Base-by-base conservation (phyloP, 163 green algal species). In the Scenedesmus sp. region DNA sequence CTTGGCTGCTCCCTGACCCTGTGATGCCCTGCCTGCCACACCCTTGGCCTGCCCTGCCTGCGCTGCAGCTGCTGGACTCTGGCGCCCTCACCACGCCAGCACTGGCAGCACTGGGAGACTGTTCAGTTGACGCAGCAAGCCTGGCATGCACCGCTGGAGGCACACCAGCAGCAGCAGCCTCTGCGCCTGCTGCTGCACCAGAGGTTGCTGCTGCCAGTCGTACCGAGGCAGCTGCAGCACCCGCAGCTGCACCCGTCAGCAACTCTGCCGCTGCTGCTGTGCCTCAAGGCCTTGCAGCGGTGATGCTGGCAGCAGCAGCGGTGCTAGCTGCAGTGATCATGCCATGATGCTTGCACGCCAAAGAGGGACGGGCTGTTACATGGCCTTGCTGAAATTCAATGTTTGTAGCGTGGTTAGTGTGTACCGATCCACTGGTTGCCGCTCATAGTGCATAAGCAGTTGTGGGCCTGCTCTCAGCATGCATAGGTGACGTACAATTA, bases 71-170 rank as follows among this genome's bases (percentile, higher is more conserved):
- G 70, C 72, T 90, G 20, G 46, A 84, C n/a, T 46, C 44, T n/a
- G 85, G 85, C 37, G 72, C 85, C n/a, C 85, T 90, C 9, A 85
- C 70, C 37, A 46, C 70, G 26, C 12, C 44, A 15, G 70, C 85
- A 35, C 37, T 90, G 33, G 30, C 43, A 5, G 70, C 42, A 33
- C 72, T 90, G 37, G 44, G 26, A 37, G 15, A 15, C 9, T 90
- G 85, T 30, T 42, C 78, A 42, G 68, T 90, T 3, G 35, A 70
- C 22, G n/a, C 46, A 1, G 51, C 26, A 26, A 83, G 26, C 26
- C 59, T 89, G 65, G 13, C 43, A 26, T 89, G 85, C 78, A 44
- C 85, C 2, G 42, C 40, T 68, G 0, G 42, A 37, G 83, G 18
- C 46, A 44, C 30, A 70, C 44, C 44, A 72, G 83, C 51, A 33